Evolutionary conservation across 2,329 filamentous ascomycete species (phyloP).

Genomic region (Pyricularia pennisetigena): DNA sequence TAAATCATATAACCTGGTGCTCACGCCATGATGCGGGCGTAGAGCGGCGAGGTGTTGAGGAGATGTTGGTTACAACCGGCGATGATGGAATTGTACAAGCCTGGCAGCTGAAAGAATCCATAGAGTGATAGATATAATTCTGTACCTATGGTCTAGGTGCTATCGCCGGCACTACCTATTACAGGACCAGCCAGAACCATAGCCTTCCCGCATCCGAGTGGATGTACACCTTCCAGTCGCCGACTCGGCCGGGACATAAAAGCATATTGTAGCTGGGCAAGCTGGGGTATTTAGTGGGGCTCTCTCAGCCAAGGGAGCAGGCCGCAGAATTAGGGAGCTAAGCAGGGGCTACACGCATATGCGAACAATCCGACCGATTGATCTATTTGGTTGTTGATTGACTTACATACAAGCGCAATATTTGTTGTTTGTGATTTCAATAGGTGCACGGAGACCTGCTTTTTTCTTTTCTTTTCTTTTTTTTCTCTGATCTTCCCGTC

Average conservation of each 20-base stretch:
- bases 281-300: too few relatives aligned
- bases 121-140: neutral
- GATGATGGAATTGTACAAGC: slow-evolving; percentile 84
- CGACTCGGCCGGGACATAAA: too few relatives aligned
- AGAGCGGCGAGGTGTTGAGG: slow-evolving; percentile 51
- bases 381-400: too few relatives aligned
- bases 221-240: too few relatives aligned
- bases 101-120: slow-evolving; percentile 49
- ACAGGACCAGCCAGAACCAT: neutral
- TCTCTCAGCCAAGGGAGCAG: too few relatives aligned
- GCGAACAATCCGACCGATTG: too few relatives aligned
- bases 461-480: neutral
- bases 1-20: slow-evolving; percentile 90
- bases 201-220: too few relatives aligned
- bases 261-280: too few relatives aligned
- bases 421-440: too few relatives aligned
- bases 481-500: neutral
- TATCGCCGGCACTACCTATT: neutral
- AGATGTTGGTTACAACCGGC: slow-evolving; percentile 83
- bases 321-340: too few relatives aligned
- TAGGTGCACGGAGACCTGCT: neutral
- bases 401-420: too few relatives aligned
- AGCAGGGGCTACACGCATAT: too few relatives aligned
- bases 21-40: slow-evolving; percentile 58
- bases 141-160: neutral